Evolutionary conservation across 495 filamentous ascomycete species (phyloP).

Genomic region (Penicillium malachiteum): DNA sequence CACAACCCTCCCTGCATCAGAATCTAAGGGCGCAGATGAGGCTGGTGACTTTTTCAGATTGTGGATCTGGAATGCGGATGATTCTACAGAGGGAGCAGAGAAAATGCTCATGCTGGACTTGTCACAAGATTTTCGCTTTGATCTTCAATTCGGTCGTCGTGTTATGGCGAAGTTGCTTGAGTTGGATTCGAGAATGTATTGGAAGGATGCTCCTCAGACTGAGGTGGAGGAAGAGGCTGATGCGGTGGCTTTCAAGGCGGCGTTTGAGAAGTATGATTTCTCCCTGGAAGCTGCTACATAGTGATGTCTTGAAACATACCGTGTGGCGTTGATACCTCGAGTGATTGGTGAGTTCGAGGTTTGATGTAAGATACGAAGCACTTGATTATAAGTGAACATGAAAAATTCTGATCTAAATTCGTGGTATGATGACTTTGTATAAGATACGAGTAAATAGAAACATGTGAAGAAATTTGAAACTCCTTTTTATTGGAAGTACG

Average conservation of each 20-base stretch:
- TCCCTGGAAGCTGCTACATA: conserved; percentile 35
- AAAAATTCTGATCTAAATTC: too few species aligned
- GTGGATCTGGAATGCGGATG: conserved; percentile 65
- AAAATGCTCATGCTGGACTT: conserved; percentile 53
- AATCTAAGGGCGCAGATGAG: conserved; percentile 34
- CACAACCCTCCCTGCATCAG: conserved; percentile 23
- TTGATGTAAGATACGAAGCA: too few species aligned
- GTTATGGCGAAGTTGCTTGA: conserved; percentile 87
- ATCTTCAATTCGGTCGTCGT: conserved; percentile 66
- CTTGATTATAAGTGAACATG: too few species aligned
- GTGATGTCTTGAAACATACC: too few species aligned
- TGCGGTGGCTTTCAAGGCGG: conserved; percentile 74
- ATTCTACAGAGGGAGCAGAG: conserved; percentile 21
- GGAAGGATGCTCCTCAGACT: conserved; percentile 74
- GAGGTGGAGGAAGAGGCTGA: conserved; percentile 71
- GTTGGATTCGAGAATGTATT: conserved; percentile 69
- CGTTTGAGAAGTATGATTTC: conserved; percentile 89
- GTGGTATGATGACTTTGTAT: too few species aligned
- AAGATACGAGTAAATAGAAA: too few species aligned
- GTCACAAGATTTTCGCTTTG: conserved; percentile 53
- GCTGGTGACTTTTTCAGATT: conserved; percentile 79
- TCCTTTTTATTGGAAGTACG: not conserved
- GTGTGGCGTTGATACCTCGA: conserved; percentile 3
- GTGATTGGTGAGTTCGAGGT: too few species aligned
- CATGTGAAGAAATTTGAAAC: too few species aligned